Percentiles rank a stretch among this genome's conserved stretches.
phyloP scores from a whole-genome alignment of 179 eudicot species.

The Amaranthus tricolor region DNA sequence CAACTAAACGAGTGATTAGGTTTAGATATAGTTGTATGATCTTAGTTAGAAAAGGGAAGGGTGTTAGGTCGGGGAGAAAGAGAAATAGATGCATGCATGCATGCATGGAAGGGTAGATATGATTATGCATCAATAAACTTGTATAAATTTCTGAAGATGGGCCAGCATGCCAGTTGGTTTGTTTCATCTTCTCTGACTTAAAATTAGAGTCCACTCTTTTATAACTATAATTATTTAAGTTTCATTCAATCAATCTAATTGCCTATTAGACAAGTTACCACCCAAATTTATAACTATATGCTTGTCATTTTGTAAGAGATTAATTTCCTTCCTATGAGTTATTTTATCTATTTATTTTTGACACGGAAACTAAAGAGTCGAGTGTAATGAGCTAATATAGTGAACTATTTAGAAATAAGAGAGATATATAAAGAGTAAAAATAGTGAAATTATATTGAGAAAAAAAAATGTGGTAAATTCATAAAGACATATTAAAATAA shows the following conservation, averaged over 20 bases:
- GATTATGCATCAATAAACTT: neutral
- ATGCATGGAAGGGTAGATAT: conserved; percentile 23
- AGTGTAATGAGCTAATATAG: too few species aligned
- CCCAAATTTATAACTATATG: neutral
- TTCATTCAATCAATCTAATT: neutral
- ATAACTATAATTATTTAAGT: neutral
- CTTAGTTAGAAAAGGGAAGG: neutral
- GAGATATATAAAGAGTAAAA: too few species aligned
- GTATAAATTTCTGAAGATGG: conserved; percentile 1
- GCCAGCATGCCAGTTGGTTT: neutral
- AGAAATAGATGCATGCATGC: neutral
- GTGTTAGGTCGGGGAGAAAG: conserved; percentile 14
- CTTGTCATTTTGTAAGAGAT: neutral
- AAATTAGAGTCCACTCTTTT: neutral
- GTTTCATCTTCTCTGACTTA: neutral
- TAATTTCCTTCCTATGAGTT: too few species aligned
- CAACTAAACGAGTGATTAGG: too few species aligned
- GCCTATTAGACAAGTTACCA: neutral
- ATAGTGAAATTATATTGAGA: too few species aligned
- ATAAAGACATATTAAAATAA: too few species aligned
- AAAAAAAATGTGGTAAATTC: too few species aligned
- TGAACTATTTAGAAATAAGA: too few species aligned
- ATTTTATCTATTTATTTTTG: too few species aligned
- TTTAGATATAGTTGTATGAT: too few species aligned
- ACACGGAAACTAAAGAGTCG: too few species aligned